Evolutionary conservation across 2,329 filamentous ascomycete genomes (phyloP).

Genomic region (Aspergillus sp.): DNA sequence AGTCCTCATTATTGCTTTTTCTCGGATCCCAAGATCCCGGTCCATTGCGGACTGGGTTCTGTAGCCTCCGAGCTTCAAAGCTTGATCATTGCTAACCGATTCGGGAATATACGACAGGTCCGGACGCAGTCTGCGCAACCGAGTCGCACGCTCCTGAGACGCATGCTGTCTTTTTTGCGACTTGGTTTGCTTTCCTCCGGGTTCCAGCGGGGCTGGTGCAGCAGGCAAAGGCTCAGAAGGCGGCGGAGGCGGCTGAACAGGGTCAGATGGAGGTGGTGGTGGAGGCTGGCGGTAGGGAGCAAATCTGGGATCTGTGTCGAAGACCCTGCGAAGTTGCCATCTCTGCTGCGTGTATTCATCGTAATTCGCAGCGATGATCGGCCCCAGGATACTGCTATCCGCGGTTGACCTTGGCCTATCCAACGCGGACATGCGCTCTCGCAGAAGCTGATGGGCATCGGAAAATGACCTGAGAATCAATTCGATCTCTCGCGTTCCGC

Average conservation of each 20-base stretch:
- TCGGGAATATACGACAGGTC: conserved; percentile 19
- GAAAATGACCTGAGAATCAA: conserved; percentile 62
- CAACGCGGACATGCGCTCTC: conserved; percentile 44
- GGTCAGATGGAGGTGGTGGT: conserved; percentile 16
- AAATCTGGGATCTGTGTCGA: conserved; percentile 33
- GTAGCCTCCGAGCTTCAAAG: conserved; percentile 23
- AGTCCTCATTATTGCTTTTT: conserved; percentile 12
- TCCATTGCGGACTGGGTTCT: conserved; percentile 23
- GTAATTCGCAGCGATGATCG: conserved; percentile 71
- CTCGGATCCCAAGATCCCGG: conserved; percentile 17
- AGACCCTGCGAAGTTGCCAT: conserved; percentile 48
- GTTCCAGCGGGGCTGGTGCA: conserved; percentile 7
- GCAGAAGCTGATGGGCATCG: conserved; percentile 51
- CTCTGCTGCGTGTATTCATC: conserved; percentile 62
- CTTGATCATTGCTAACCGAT: conserved; percentile 19
- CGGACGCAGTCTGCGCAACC: conserved; percentile 21
- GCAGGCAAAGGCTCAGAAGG: conserved; percentile 7
- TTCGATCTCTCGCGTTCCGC: conserved; percentile 63
- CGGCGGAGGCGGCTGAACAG: conserved; percentile 15
- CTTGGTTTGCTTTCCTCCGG: conserved; percentile 16
- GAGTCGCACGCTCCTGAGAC: conserved; percentile 20
- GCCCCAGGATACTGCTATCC: conserved; percentile 58
- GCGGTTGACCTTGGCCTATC: conserved; percentile 12
- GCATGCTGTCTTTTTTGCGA: conserved; percentile 17
- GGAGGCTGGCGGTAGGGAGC: conserved; percentile 18